A percentile compares a stretch with the other conserved stretches of the same genome.
Conservation (phyloP, 139 green algal species). For the Volvox reticuliferus region DNA sequence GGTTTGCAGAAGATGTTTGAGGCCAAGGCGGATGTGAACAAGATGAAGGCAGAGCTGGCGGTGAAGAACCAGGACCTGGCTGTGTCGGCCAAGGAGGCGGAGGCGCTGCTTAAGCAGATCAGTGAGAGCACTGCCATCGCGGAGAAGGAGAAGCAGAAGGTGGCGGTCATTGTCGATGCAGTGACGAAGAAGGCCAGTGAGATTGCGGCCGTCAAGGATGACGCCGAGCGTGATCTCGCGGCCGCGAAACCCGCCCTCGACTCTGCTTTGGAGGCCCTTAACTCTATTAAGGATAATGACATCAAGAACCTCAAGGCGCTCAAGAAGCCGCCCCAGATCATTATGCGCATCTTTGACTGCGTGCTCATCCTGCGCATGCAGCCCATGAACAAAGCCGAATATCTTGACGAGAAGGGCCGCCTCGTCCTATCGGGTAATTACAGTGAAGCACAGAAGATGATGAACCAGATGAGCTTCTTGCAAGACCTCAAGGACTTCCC, state of each 20-base stretch:
- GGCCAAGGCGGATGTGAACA: slow-evolving; percentile 92
- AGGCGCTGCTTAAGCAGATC: slow-evolving; percentile 93
- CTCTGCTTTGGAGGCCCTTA: slow-evolving; percentile 87
- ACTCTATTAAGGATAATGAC: slow-evolving; percentile 90
- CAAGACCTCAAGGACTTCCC: slow-evolving; percentile 91
- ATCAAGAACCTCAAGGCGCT: slow-evolving; percentile 92
- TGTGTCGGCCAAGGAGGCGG: slow-evolving; percentile 83
- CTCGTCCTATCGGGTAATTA: slow-evolving; percentile 90
- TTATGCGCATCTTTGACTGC: slow-evolving; percentile 97
- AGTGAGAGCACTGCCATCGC: slow-evolving; percentile 89
- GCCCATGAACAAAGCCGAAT: slow-evolving; percentile 52
- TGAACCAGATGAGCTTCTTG: slow-evolving; percentile 94
- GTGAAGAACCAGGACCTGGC: slow-evolving; percentile 94
- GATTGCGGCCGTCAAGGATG: slow-evolving; percentile 79
- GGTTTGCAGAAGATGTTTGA: slow-evolving; percentile 95
- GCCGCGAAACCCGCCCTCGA: slow-evolving; percentile 94
- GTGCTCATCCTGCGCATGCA: slow-evolving; percentile 88
- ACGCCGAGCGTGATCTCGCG: slow-evolving; percentile 91
- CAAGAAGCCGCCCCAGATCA: slow-evolving; percentile 95
- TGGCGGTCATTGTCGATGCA: slow-evolving; percentile 89
- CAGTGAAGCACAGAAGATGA: slow-evolving; percentile 92
- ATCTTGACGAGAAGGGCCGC: slow-evolving; percentile 59
- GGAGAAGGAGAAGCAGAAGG: slow-evolving; percentile 92
- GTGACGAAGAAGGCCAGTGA: slow-evolving; percentile 70
- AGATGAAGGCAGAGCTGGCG: slow-evolving; percentile 92